phyloP scores from a whole-genome alignment of 1,284 basidiomycete species.

The Meira miltonrushii region DNA sequence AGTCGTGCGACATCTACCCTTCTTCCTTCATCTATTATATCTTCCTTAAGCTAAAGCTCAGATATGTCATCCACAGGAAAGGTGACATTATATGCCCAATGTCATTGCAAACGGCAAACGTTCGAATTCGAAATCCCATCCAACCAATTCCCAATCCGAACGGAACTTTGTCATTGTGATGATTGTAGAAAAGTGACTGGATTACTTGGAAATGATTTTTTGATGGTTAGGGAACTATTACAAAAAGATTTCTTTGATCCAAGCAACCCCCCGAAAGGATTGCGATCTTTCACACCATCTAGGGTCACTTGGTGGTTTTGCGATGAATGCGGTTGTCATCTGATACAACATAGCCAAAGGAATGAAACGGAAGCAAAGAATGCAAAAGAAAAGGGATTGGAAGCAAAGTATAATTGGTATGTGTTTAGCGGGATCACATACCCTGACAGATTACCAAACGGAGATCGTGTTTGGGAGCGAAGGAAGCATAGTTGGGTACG shows the following conservation, averaged over 20 bases:
- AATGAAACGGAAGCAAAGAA: background rate
- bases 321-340: conserved; percentile 6
- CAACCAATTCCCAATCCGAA: background rate
- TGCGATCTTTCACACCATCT: background rate
- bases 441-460: background rate
- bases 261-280: background rate
- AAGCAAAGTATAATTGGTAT: background rate
- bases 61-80: no score
- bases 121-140: background rate
- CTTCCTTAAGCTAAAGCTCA: no score
- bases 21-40: no score
- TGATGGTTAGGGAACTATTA: background rate
- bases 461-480: background rate
- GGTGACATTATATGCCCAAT: conserved; percentile 3
- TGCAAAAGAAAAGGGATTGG: background rate
- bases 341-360: background rate
- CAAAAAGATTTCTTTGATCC: conserved; percentile 5
- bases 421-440: background rate
- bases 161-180: conserved; percentile 5
- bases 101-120: conserved; percentile 7
- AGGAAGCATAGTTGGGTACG: background rate
- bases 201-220: conserved; percentile 4
- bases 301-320: conserved; percentile 8
- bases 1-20: no score
- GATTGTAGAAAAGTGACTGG: conserved; percentile 6